Conservation (phyloP, 139 green algal genomes). For the Gonium pectorale region DNA sequence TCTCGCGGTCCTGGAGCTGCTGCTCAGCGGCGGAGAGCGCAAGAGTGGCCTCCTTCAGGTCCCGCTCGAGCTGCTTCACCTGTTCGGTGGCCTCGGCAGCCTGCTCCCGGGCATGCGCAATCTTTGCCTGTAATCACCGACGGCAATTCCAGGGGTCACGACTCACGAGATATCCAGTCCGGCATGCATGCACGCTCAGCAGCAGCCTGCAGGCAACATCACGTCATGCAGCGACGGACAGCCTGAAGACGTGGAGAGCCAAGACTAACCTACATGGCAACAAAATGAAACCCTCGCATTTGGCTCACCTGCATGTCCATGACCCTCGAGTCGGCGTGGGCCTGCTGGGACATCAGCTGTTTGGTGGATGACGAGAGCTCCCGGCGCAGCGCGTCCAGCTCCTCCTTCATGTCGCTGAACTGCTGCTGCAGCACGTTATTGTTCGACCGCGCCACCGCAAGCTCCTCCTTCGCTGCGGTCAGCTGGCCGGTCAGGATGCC, state of each 20-base stretch:
- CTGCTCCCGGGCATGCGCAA: neutral
- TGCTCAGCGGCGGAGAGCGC: neutral
- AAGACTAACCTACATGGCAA: no score
- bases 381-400: slow-evolving; percentile 14
- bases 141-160: no score
- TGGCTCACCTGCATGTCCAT: slow-evolving; percentile 28
- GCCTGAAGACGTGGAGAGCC: no score
- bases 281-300: no score
- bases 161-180: no score
- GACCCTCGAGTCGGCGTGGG: neutral
- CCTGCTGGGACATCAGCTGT: slow-evolving; percentile 17
- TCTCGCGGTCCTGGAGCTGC: neutral
- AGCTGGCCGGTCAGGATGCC: neutral
- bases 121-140: slow-evolving; percentile 28
- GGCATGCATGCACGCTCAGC: no score
- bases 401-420: slow-evolving; percentile 11
- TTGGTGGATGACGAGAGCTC: slow-evolving; percentile 19
- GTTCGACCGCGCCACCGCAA: neutral
- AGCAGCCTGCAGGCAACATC: no score
- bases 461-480: neutral
- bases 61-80: neutral
- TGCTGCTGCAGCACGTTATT: neutral
- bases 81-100: neutral
- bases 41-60: neutral
- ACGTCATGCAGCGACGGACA: no score